phyloP scores from a whole-genome alignment of 805 yeast species.

The Candida tallmaniae region DNA sequence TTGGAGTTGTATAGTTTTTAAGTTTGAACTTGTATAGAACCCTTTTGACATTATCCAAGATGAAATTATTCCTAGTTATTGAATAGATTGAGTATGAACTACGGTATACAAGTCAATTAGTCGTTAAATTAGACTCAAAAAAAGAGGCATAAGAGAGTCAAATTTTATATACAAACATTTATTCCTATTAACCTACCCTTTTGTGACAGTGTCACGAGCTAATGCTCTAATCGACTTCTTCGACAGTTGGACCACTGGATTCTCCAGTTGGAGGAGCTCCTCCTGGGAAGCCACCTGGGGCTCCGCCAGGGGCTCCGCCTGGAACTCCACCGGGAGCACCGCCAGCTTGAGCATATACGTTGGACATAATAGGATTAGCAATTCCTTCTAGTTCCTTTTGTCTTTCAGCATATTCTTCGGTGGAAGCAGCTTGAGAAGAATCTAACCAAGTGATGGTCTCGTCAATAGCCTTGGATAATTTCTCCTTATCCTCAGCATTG shows the following conservation, averaged over 20 bases:
- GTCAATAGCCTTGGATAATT: constrained; percentile 42
- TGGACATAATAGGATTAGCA: constrained; percentile 37
- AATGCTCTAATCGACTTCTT: constrained; percentile 13
- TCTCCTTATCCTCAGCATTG: constrained; percentile 44
- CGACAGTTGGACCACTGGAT: constrained; percentile 17
- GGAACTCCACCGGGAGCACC: constrained; percentile 30
- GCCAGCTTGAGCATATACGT: constrained; percentile 30
- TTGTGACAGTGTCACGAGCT: no score
- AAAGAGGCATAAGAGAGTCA: no score
- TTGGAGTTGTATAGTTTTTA: constrained; percentile 13
- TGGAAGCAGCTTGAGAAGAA: constrained; percentile 32
- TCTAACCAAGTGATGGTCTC: constrained; percentile 41
- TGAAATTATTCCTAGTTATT: no score
- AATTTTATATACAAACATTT: no score
- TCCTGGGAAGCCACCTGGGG: constrained; percentile 30
- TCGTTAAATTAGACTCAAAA: no score
- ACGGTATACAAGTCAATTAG: no score
- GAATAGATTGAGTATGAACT: no score
- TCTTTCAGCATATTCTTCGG: constrained; percentile 37
- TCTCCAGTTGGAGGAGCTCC: constrained; percentile 20
- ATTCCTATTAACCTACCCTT: no score
- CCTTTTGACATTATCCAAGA: no score
- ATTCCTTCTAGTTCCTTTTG: constrained; percentile 37
- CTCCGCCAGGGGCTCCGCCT: constrained; percentile 31
- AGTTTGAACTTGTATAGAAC: no score